Conservation (phyloP, 2,329 filamentous ascomycete genomes). For the Colletotrichum echinochloae region DNA sequence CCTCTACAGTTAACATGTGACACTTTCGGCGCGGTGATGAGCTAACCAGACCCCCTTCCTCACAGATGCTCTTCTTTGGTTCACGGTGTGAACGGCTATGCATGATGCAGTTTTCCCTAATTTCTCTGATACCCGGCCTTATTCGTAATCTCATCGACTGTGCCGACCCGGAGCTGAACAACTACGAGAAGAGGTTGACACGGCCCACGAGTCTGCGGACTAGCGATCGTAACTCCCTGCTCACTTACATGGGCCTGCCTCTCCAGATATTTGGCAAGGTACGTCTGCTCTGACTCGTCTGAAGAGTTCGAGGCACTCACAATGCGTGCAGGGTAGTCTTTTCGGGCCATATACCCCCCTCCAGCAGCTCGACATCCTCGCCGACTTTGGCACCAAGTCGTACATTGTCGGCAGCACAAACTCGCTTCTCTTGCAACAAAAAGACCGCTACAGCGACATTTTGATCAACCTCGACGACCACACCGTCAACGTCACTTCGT, state of each 20-base stretch:
- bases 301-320: conserved; percentile 38
- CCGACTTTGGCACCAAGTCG: conserved; percentile 94
- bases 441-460: conserved; percentile 94
- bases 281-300: conserved; percentile 35
- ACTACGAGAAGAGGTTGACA: conserved; percentile 78
- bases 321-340: conserved; percentile 76
- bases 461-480: conserved; percentile 95
- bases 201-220: conserved; percentile 89
- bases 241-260: conserved; percentile 94
- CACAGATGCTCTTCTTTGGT: conserved; percentile 96
- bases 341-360: conserved; percentile 97
- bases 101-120: conserved; percentile 98
- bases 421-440: conserved; percentile 91
- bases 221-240: conserved; percentile 88
- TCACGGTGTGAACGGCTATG: conserved; percentile 95
- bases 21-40: background rate
- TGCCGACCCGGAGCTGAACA: conserved; percentile 92
- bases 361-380: conserved; percentile 93
- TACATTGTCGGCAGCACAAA: conserved; percentile 99
- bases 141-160: conserved; percentile 94
- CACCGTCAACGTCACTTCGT: conserved; percentile 84
- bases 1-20: background rate
- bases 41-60: background rate
- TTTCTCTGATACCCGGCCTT: conserved; percentile 93
- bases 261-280: conserved; percentile 96